Percentiles rank a stretch among this genome's conserved stretches.
phyloP scores from a whole-genome alignment of 306 rosid genomes.

The Potentilla sterilis region DNA sequence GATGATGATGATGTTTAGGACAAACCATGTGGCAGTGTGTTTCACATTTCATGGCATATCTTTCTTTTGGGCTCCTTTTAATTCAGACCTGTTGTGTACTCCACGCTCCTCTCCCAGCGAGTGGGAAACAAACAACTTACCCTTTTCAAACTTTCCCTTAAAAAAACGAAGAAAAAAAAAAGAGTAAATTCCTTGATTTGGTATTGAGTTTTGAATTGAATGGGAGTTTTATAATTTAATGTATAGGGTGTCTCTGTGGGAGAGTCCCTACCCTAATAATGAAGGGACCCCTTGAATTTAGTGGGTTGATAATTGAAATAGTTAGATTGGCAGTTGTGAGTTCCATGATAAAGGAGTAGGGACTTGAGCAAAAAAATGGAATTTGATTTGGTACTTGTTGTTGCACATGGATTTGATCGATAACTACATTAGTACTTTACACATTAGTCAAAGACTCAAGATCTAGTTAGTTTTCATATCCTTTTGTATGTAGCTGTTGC shows the following conservation, averaged over 20 bases:
- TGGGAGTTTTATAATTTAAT: not conserved
- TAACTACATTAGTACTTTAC: not conserved
- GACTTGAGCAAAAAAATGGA: not conserved
- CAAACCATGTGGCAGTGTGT: constrained; percentile 87
- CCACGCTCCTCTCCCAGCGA: constrained; percentile 34
- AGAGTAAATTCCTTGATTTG: not conserved
- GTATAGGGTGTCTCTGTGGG: not conserved
- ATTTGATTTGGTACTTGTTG: not conserved
- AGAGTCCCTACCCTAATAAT: not conserved
- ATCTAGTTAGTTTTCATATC: not conserved
- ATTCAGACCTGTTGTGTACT: constrained; percentile 4
- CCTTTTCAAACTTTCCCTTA: not conserved
- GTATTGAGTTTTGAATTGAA: no score
- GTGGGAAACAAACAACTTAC: constrained; percentile 22
- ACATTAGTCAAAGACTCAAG: not conserved
- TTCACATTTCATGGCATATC: constrained; percentile 91
- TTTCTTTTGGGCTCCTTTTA: constrained; percentile 36
- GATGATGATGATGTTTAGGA: constrained; percentile 53
- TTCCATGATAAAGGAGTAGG: not conserved
- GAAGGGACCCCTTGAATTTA: not conserved
- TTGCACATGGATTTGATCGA: not conserved
- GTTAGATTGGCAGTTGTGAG: not conserved
- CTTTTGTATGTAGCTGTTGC: not conserved
- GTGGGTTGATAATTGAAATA: not conserved
- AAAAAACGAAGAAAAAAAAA: no score